Evolutionary conservation across 306 rosid genomes (phyloP).

Genomic region (Quercus aquifolioides): DNA sequence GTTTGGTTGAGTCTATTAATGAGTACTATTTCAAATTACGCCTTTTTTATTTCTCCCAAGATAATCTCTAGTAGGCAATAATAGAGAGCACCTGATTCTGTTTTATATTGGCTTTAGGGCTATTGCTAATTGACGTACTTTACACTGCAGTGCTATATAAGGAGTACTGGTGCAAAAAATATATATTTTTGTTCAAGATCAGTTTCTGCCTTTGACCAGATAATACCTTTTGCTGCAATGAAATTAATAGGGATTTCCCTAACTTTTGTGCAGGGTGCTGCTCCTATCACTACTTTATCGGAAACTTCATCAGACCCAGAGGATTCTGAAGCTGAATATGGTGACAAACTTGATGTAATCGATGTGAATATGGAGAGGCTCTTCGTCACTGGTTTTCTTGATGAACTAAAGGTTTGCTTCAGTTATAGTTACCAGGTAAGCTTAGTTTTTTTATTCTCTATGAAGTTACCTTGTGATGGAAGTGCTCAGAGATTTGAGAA

Average conservation of each 20-base stretch:
- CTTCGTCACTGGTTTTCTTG: constrained; percentile 90
- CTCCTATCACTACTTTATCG: constrained; percentile 73
- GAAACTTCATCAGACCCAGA: constrained; percentile 81
- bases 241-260: background rate
- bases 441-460: background rate
- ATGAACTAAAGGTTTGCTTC: constrained; percentile 86
- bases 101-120: background rate
- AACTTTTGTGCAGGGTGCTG: constrained; percentile 63
- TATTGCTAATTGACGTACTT: background rate
- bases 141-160: background rate
- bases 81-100: background rate
- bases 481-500: constrained; percentile 14
- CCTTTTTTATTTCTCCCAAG: background rate
- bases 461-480: constrained; percentile 2
- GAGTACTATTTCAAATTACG: background rate
- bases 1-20: too few species aligned
- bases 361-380: constrained; percentile 53
- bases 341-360: constrained; percentile 29
- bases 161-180: background rate
- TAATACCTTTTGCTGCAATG: background rate
- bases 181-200: background rate
- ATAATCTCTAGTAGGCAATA: background rate
- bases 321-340: constrained; percentile 54
- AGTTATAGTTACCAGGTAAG: constrained; percentile 76
- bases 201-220: background rate